phyloP scores from a whole-genome alignment of 768 basidiomycete species.

The Trametes elegans region DNA sequence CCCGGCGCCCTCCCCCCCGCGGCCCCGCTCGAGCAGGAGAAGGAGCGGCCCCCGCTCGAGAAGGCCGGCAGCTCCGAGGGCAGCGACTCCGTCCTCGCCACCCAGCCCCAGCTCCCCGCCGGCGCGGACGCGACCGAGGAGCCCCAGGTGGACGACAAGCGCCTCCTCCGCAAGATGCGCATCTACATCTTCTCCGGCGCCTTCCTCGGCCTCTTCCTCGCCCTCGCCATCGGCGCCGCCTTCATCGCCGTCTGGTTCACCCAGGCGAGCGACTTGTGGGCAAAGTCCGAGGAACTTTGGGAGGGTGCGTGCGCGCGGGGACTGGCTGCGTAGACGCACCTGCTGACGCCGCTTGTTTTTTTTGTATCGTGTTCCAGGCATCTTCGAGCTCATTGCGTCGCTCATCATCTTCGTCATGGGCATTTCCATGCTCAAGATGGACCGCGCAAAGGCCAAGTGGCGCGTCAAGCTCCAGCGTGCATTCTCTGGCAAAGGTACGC shows the following conservation, averaged over 20 bases:
- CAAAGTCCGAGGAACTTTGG: slow-evolving; percentile 85
- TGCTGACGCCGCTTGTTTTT: neutral
- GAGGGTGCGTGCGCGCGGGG: slow-evolving; percentile 69
- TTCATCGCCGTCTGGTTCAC: slow-evolving; percentile 98
- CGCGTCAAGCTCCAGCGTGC: slow-evolving; percentile 81
- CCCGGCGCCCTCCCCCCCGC: slow-evolving; percentile 8
- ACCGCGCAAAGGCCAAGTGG: slow-evolving; percentile 94
- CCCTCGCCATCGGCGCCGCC: slow-evolving; percentile 82
- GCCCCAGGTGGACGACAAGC: slow-evolving; percentile 32
- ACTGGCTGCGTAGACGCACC: slow-evolving; percentile 1
- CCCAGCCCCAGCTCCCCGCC: slow-evolving; percentile 21
- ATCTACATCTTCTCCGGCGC: slow-evolving; percentile 81
- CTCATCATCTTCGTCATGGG: slow-evolving; percentile 94
- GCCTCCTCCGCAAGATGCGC: slow-evolving; percentile 65
- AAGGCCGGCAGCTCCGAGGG: slow-evolving; percentile 13
- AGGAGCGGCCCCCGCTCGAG: slow-evolving; percentile 17
- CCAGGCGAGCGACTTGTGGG: slow-evolving; percentile 80
- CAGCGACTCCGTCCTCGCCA: slow-evolving; percentile 11
- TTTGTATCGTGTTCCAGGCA: no score
- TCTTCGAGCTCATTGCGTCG: slow-evolving; percentile 67
- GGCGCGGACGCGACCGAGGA: no score
- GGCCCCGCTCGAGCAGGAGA: slow-evolving; percentile 16
- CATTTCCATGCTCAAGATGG: slow-evolving; percentile 92
- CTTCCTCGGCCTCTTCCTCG: slow-evolving; percentile 68
- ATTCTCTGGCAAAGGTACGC: slow-evolving; percentile 57